Evolutionary conservation across 768 basidiomycete genomes (phyloP).

Genomic region (Hebeloma cylindrosporum): DNA sequence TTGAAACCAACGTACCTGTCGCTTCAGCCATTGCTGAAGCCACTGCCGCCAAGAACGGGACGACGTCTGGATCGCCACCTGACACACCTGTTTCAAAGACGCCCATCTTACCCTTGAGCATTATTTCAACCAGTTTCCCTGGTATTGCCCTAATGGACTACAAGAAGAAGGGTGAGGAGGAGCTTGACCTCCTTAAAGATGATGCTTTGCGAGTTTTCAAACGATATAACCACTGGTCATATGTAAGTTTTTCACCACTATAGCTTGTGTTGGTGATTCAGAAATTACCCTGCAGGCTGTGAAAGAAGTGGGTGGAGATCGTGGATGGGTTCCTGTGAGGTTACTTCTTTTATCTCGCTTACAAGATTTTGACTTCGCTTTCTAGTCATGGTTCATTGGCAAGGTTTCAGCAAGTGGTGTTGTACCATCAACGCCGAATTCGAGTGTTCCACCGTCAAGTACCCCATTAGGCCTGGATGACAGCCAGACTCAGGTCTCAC

Average conservation of each 20-base stretch:
- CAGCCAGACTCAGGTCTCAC: constrained; percentile 59
- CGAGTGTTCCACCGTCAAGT: constrained; percentile 33
- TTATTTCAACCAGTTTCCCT: constrained; percentile 97
- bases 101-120: constrained; percentile 86
- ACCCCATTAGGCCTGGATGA: constrained; percentile 36
- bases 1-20: constrained; percentile 91
- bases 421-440: constrained; percentile 45
- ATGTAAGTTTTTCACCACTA: constrained; percentile 44
- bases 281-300: constrained; percentile 59
- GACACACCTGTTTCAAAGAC: constrained; percentile 53
- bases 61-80: constrained; percentile 37
- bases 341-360: constrained; percentile 3
- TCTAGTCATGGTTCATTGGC: constrained; percentile 91
- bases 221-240: constrained; percentile 97
- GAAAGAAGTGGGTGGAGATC: constrained; percentile 88
- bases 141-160: constrained; percentile 97
- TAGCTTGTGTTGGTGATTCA: neutral
- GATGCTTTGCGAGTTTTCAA: constrained; percentile 92
- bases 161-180: constrained; percentile 89
- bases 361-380: constrained; percentile 11
- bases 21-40: constrained; percentile 85
- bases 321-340: constrained; percentile 93
- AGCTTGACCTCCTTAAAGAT: constrained; percentile 86
- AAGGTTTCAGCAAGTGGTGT: constrained; percentile 65
- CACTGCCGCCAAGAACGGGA: constrained; percentile 56